These are phyloP conservation scores for Neophaeococcomyces mojaviensis DNA, from an alignment of 2,329 filamentous ascomycete genomes.

Conservation along the genomic window DNA sequence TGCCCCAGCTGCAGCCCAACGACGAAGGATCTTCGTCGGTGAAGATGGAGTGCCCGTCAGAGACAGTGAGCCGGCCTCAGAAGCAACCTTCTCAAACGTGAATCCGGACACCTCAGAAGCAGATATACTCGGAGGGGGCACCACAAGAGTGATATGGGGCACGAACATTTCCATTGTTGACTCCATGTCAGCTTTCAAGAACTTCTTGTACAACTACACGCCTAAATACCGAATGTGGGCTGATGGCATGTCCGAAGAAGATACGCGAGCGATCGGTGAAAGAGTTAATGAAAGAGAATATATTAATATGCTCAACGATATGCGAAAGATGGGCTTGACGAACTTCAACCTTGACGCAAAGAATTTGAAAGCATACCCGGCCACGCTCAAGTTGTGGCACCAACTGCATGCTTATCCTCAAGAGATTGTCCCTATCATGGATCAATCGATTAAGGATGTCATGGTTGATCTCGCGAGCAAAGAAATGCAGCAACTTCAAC, in stretches of 20 bases:
- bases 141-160: constrained; percentile 85
- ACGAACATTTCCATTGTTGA: constrained; percentile 93
- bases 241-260: constrained; percentile 72
- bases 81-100: constrained; percentile 59
- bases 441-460: constrained; percentile 84
- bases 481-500: constrained; percentile 63
- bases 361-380: constrained; percentile 86
- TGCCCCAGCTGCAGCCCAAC: constrained; percentile 43
- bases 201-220: constrained; percentile 86
- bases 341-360: constrained; percentile 81
- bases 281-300: constrained; percentile 75
- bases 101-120: constrained; percentile 88
- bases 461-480: constrained; percentile 84
- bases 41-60: constrained; percentile 54
- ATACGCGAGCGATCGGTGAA: constrained; percentile 59
- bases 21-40: constrained; percentile 57
- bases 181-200: constrained; percentile 78
- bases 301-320: constrained; percentile 75
- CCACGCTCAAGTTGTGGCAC: constrained; percentile 89
- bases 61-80: constrained; percentile 43
- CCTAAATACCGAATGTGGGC: constrained; percentile 89
- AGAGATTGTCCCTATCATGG: constrained; percentile 94
- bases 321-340: constrained; percentile 77
- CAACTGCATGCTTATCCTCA: constrained; percentile 90
- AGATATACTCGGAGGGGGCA: constrained; percentile 72